These are phyloP conservation scores for Dentipellis sp. DNA, from an alignment of 768 basidiomycete genomes.

Conservation along the genomic window DNA sequence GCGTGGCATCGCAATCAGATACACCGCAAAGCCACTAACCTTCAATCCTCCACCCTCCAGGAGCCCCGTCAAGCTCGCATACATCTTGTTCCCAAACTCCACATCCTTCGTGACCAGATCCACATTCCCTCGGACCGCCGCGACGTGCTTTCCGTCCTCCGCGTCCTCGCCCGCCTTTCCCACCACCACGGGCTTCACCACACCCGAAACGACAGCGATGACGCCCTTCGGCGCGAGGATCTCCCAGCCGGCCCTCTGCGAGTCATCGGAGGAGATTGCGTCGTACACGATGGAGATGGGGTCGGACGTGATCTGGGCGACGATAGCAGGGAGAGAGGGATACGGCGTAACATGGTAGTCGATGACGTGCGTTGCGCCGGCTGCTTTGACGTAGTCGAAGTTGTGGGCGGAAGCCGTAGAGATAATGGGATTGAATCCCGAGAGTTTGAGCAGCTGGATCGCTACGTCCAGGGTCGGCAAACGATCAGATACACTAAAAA, in stretches of 20 bases:
- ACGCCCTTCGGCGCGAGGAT: conserved; percentile 10
- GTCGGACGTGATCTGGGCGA: conserved; percentile 6
- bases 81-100: conserved; percentile 4
- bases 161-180: background rate
- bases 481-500: background rate
- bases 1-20: no score
- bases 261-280: conserved; percentile 8
- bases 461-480: background rate
- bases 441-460: conserved; percentile 11
- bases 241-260: conserved; percentile 11
- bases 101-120: background rate
- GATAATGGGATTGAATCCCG: conserved; percentile 13
- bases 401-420: conserved; percentile 11
- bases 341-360: conserved; percentile 9
- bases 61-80: conserved; percentile 1
- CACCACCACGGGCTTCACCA: background rate
- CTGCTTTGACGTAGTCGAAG: conserved; percentile 1
- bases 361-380: conserved; percentile 14
- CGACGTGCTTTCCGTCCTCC: background rate
- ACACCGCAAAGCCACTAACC: no score
- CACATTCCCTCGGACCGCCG: background rate
- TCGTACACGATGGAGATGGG: conserved; percentile 11
- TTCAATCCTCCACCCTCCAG: background rate
- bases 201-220: background rate
- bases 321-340: conserved; percentile 1